Conservation (phyloP, 1,139 yeast genomes). For the Pichia sp. region DNA sequence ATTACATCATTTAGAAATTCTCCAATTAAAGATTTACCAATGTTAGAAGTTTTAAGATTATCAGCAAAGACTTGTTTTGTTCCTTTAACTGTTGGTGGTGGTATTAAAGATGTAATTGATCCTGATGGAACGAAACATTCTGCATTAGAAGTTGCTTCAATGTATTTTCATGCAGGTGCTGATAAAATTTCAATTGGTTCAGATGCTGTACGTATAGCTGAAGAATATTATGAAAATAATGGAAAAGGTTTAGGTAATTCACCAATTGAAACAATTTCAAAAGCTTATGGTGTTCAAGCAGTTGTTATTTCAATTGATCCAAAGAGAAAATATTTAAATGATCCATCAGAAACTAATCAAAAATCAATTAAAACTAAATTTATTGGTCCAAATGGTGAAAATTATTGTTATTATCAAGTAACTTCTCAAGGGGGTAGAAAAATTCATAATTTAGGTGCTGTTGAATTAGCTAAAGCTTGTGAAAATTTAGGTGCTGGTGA, state of each 20-base stretch:
- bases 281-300: constrained; percentile 91
- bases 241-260: constrained; percentile 59
- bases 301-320: constrained; percentile 97
- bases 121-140: constrained; percentile 72
- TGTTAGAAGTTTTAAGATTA: constrained; percentile 76
- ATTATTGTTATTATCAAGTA: constrained; percentile 87
- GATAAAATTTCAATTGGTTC: constrained; percentile 96
- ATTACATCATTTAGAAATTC: constrained; percentile 93
- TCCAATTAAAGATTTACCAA: constrained; percentile 86
- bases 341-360: constrained; percentile 57
- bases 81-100: constrained; percentile 96
- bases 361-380: constrained; percentile 46
- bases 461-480: constrained; percentile 80
- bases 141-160: constrained; percentile 83
- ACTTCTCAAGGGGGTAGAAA: constrained; percentile 96
- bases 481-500: constrained; percentile 97
- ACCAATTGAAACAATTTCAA: constrained; percentile 87
- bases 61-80: constrained; percentile 91
- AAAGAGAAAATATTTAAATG: constrained; percentile 64
- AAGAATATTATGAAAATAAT: constrained; percentile 58
- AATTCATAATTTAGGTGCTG: constrained; percentile 80
- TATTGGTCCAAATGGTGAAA: constrained; percentile 80
- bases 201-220: constrained; percentile 94
- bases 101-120: constrained; percentile 82
- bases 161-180: constrained; percentile 92